phyloP scores from a whole-genome alignment of 208 protist species.

The Trypanosoma melophagium region DNA sequence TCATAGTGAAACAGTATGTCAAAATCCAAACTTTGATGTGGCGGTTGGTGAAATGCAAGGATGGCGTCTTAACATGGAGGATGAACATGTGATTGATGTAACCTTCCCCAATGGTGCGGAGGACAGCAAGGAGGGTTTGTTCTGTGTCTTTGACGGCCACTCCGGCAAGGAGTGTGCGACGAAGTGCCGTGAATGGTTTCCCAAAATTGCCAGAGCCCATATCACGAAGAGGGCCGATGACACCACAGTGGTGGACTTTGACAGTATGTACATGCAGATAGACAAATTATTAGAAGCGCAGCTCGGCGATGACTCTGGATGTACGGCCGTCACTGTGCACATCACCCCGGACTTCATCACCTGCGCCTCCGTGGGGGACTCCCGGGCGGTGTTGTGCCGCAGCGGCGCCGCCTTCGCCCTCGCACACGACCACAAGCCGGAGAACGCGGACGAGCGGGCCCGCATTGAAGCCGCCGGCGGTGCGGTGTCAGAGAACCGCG shows the following conservation, averaged over 20 bases:
- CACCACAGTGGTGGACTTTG: constrained; percentile 55
- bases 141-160: constrained; percentile 91
- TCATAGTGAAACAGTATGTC: constrained; percentile 39
- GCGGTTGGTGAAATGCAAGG: constrained; percentile 86
- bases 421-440: constrained; percentile 92
- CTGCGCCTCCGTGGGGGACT: constrained; percentile 93
- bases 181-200: constrained; percentile 40
- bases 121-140: constrained; percentile 59
- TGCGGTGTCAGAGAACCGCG: constrained; percentile 89
- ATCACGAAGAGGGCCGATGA: constrained; percentile 19
- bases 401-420: constrained; percentile 74
- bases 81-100: constrained; percentile 73
- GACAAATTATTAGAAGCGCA: constrained; percentile 51
- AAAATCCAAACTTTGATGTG: constrained; percentile 66
- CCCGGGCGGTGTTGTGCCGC: constrained; percentile 84
- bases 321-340: constrained; percentile 70
- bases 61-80: constrained; percentile 90
- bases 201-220: constrained; percentile 28
- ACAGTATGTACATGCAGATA: constrained; percentile 61
- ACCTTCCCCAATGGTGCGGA: constrained; percentile 33
- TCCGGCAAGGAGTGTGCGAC: constrained; percentile 52
- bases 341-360: constrained; percentile 72
- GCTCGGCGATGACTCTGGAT: constrained; percentile 66
- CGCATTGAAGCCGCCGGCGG: constrained; percentile 87
- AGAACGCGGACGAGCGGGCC: constrained; percentile 53